Evolutionary conservation across 106 monocot genomes (phyloP), one percentile per base, ranked within the genome.

Genomic region (Ottelia alismoides): DNA sequence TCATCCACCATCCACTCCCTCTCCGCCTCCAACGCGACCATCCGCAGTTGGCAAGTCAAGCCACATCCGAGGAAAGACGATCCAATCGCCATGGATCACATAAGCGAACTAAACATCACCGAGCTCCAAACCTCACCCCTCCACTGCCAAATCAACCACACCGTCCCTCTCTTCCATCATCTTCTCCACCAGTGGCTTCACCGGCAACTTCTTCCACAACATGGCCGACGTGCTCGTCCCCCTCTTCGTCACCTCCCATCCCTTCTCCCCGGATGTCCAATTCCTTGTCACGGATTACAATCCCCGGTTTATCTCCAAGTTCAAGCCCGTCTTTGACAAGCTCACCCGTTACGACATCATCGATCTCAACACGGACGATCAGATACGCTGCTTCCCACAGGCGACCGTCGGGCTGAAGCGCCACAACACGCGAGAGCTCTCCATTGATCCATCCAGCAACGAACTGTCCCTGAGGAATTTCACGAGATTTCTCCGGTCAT

Each of bases 51-150:
- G 74, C 27, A 26, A 21, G 68, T 88, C 11, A 76, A 52, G 26
- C 83, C 83, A 18, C 63, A 83, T 25, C 50, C 88, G 28, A 62
- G 88, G 2, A 88, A 83, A 30, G 46, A 58, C 3, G 88, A 83
- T 45, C 20, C 14, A 3, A 44, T 11, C 20, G 30, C 53, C 1
- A 45, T 65, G 20, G 12, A 20, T 7, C 3, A 49, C 11, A 51
- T 71, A 7, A 66, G 47, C 23, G 71, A 62, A 20, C 31, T 22
- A n/a, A n/a, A n/a, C n/a, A n/a, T n/a, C n/a, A n/a, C n/a, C n/a
- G n/a, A 7, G 56, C 66, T 25, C 70, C 74, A 0, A 70, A 70
- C 10, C 27, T n/a, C n/a, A n/a, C n/a, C n/a, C n/a, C n/a, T n/a
- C n/a, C n/a, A n/a, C n/a, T n/a, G n/a, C n/a, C n/a, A n/a, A n/a